Percentiles rank a stretch among this genome's conserved stretches.
These are phyloP conservation scores for Heteromeles arbutifolia DNA, from an alignment of 306 rosid species.

Conservation along the genomic window DNA sequence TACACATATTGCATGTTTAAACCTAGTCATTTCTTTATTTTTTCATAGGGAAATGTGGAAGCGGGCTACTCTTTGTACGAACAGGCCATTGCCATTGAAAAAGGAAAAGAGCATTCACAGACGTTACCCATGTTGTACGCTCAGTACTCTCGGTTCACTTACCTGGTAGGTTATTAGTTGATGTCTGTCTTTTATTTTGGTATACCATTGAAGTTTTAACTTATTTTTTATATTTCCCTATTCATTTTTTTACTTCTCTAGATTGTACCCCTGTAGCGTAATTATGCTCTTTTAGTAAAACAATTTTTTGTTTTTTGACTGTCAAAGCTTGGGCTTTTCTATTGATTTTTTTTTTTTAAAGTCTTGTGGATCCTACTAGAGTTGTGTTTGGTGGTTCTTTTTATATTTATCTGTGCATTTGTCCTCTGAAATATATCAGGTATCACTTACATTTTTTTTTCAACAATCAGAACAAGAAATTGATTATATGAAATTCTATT, in stretches of 20 bases:
- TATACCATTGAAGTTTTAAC: background rate
- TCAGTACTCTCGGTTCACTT: slow-evolving; percentile 78
- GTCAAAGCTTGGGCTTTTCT: too few species aligned
- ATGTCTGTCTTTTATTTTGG: background rate
- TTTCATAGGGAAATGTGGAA: slow-evolving; percentile 74
- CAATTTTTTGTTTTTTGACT: too few species aligned
- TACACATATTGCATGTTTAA: background rate
- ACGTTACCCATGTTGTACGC: slow-evolving; percentile 73
- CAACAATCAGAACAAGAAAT: background rate
- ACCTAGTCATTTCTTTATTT: slow-evolving; percentile 15
- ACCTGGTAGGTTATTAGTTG: slow-evolving; percentile 48
- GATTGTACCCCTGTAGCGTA: too few species aligned
- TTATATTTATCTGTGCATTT: background rate
- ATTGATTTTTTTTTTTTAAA: too few species aligned
- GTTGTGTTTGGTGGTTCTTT: background rate
- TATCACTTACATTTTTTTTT: background rate
- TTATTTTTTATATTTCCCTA: background rate
- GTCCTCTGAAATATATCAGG: background rate
- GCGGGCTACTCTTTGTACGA: slow-evolving; percentile 77
- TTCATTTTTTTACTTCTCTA: too few species aligned
- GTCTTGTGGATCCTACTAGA: background rate
- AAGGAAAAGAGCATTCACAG: slow-evolving; percentile 94
- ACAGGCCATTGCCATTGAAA: slow-evolving; percentile 92
- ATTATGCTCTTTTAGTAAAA: too few species aligned
- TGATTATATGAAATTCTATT: background rate